Conservation (phyloP, 768 basidiomycete species). For the Russula brevipes region DNA sequence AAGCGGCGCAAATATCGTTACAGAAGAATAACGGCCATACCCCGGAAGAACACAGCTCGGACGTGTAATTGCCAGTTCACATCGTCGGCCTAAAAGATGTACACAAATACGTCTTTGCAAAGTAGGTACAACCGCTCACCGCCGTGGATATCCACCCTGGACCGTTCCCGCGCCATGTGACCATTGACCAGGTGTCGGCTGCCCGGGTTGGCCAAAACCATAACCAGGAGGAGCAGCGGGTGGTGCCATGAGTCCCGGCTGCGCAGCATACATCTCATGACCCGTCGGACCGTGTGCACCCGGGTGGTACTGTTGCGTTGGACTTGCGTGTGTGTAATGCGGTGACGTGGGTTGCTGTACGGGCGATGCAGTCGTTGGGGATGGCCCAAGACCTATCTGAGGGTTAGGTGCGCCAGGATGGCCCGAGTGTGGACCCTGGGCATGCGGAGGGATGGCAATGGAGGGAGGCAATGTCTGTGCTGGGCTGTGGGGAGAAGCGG, state of each 20-base stretch:
- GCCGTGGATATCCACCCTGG: constrained; percentile 25
- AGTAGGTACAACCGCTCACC: constrained; percentile 14
- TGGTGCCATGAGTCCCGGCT: constrained; percentile 24
- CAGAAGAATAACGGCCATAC: constrained; percentile 13
- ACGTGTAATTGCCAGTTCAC: constrained; percentile 8
- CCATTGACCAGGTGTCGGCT: constrained; percentile 22
- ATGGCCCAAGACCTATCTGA: constrained; percentile 24
- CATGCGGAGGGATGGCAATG: constrained; percentile 26
- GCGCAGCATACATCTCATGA: constrained; percentile 22
- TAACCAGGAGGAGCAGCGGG: constrained; percentile 23
- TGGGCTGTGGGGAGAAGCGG: constrained; percentile 25
- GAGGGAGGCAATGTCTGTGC: constrained; percentile 27
- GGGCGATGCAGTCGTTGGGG: constrained; percentile 25
- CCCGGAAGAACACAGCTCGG: constrained; percentile 8
- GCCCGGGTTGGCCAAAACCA: constrained; percentile 23
- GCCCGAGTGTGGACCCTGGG: constrained; percentile 18
- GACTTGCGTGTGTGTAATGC: constrained; percentile 25
- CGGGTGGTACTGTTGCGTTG: constrained; percentile 24
- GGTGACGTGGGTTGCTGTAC: constrained; percentile 26
- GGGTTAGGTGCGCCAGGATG: constrained; percentile 21
- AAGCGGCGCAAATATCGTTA: constrained; percentile 18
- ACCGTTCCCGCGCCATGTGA: constrained; percentile 23
- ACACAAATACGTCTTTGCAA: neutral
- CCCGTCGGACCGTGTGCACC: constrained; percentile 12
- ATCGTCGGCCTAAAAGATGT: constrained; percentile 4